A percentile compares a stretch with the other conserved stretches of the same genome.
phyloP scores from a whole-genome alignment of 768 basidiomycete species.

The Tubosaeta sp. region DNA sequence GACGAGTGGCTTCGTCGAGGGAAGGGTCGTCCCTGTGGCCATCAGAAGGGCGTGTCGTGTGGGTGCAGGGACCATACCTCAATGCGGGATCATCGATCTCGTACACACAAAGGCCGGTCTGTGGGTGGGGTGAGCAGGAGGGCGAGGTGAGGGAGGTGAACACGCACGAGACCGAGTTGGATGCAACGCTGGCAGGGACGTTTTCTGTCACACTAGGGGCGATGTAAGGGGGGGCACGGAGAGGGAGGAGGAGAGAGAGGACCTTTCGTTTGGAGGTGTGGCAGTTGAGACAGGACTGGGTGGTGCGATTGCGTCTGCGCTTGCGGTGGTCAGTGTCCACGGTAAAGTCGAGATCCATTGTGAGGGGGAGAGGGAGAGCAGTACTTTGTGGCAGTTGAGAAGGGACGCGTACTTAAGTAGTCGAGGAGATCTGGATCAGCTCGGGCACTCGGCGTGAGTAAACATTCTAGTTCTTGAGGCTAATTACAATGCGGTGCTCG shows the following conservation, averaged over 20 bases:
- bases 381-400: slow-evolving; percentile 43
- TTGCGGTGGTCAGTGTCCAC: slow-evolving; percentile 74
- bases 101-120: slow-evolving; percentile 94
- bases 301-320: slow-evolving; percentile 86
- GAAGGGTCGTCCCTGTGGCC: slow-evolving; percentile 73
- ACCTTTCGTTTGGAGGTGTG: slow-evolving; percentile 95
- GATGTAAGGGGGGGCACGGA: slow-evolving; percentile 8
- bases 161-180: slow-evolving; percentile 72
- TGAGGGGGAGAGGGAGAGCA: slow-evolving; percentile 45
- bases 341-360: slow-evolving; percentile 74
- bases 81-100: slow-evolving; percentile 88
- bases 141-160: not conserved
- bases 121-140: slow-evolving; percentile 7
- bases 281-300: slow-evolving; percentile 83
- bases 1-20: slow-evolving; percentile 80
- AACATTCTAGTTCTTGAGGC: slow-evolving; percentile 27
- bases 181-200: slow-evolving; percentile 89
- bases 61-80: slow-evolving; percentile 40
- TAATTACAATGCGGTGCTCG: slow-evolving; percentile 36
- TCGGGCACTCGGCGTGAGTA: slow-evolving; percentile 33
- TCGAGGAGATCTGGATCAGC: slow-evolving; percentile 45
- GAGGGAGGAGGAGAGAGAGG: slow-evolving; percentile 16
- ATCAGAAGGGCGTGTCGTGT: not conserved
- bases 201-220: slow-evolving; percentile 73
- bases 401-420: slow-evolving; percentile 44